Conservation (phyloP, 1,284 basidiomycete species). For the Dichomitus squalens region DNA sequence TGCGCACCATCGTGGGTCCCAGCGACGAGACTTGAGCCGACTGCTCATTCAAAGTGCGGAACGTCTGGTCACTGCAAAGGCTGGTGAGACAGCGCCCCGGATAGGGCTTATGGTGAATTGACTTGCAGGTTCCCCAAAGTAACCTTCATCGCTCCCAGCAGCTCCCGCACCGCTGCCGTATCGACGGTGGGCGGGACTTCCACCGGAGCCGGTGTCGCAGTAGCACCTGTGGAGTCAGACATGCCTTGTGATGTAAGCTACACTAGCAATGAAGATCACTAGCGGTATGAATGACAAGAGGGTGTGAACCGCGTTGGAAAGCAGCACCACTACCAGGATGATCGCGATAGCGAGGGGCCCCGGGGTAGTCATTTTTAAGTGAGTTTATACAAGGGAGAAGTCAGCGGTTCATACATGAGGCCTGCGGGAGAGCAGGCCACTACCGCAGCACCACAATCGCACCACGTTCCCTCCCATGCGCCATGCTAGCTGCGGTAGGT, state of each 20-base stretch:
- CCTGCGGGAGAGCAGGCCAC: not conserved
- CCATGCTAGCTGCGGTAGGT: constrained; percentile 7
- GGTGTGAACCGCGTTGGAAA: constrained; percentile 1
- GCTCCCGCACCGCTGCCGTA: constrained; percentile 21
- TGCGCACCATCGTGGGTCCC: constrained; percentile 34
- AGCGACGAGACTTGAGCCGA: constrained; percentile 32
- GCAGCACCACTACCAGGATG: constrained; percentile 13
- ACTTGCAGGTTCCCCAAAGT: constrained; percentile 26
- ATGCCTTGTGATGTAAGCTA: constrained; percentile 1
- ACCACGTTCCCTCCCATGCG: constrained; percentile 1
- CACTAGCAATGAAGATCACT: not conserved
- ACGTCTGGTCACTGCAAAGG: constrained; percentile 31
- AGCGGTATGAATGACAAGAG: constrained; percentile 12
- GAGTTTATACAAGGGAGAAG: not conserved
- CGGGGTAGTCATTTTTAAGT: constrained; percentile 13
- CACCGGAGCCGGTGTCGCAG: not conserved
- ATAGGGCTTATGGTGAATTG: not conserved
- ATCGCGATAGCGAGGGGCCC: constrained; percentile 12
- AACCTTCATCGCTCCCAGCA: constrained; percentile 25
- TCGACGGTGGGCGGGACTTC: constrained; percentile 12
- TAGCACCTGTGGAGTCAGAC: not conserved
- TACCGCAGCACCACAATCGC: constrained; percentile 9
- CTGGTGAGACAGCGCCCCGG: no score
- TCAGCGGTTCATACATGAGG: not conserved
- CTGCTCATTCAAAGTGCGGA: constrained; percentile 35